phyloP scores from a whole-genome alignment of 2,329 filamentous ascomycete genomes.

The Penicillium thymicola region DNA sequence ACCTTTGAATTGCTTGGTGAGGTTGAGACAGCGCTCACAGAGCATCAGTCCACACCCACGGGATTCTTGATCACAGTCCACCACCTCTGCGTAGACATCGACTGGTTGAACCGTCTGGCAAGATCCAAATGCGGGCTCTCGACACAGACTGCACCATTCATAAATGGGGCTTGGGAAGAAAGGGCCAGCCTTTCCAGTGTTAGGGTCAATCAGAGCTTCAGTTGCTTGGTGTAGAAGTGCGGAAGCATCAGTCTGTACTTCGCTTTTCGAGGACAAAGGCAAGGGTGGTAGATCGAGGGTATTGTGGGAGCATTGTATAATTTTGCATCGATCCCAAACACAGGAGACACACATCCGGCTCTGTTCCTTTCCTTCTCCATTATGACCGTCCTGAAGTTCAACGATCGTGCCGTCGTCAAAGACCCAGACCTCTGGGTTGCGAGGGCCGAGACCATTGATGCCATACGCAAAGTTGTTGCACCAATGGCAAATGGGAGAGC shows the following conservation, averaged over 20 bases:
- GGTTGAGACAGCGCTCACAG: slow-evolving; percentile 26
- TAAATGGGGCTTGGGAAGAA: slow-evolving; percentile 9
- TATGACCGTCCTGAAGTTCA: slow-evolving; percentile 41
- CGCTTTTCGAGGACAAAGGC: slow-evolving; percentile 13
- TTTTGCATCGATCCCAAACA: slow-evolving; percentile 32
- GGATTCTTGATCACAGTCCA: neutral
- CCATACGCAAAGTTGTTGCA: slow-evolving; percentile 41
- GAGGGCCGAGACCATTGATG: slow-evolving; percentile 38
- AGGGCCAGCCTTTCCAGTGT: neutral
- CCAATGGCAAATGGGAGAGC: slow-evolving; percentile 37
- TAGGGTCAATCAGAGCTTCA: neutral
- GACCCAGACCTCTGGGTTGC: slow-evolving; percentile 33
- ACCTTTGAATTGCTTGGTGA: slow-evolving; percentile 12
- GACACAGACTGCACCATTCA: slow-evolving; percentile 44
- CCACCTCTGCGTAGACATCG: neutral
- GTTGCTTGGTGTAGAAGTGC: slow-evolving; percentile 13
- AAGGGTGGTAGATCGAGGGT: slow-evolving; percentile 26
- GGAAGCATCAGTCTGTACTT: slow-evolving; percentile 26
- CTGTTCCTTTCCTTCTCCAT: slow-evolving; percentile 25
- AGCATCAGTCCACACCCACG: slow-evolving; percentile 31
- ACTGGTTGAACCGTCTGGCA: slow-evolving; percentile 26
- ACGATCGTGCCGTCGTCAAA: slow-evolving; percentile 32
- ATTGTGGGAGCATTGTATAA: slow-evolving; percentile 37
- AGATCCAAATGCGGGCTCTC: slow-evolving; percentile 35
- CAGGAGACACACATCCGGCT: slow-evolving; percentile 42